A percentile compares a stretch with the other conserved stretches of the same genome.
phyloP scores from a whole-genome alignment of 2,329 filamentous ascomycete genomes.

The Colletotrichum nymphaeae region DNA sequence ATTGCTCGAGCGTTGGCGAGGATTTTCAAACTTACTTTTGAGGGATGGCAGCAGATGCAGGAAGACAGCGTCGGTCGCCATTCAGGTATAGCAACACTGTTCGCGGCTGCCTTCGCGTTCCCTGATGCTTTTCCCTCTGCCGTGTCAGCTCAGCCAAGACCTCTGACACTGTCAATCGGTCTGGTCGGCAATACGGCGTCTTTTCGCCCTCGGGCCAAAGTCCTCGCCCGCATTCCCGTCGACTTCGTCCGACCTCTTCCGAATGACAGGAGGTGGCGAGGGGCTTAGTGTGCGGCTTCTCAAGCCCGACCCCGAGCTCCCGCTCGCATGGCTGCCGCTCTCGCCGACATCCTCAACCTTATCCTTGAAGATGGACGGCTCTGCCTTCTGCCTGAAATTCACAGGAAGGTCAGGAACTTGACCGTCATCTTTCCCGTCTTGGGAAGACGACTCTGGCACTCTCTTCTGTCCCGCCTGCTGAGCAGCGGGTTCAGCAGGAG shows the following conservation, averaged over 20 bases:
- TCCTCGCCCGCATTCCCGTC: no score
- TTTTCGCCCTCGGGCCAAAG: neutral
- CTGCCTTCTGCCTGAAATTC: neutral
- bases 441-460: neutral
- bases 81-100: neutral
- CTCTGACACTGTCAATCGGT: neutral
- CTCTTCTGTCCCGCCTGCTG: neutral
- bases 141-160: neutral
- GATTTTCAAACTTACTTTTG: neutral
- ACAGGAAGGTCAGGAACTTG: neutral
- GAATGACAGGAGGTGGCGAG: no score
- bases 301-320: no score
- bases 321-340: no score
- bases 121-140: neutral
- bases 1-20: neutral
- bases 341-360: neutral
- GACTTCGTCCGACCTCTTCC: no score
- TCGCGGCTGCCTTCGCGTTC: neutral
- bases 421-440: neutral
- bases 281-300: no score
- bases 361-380: neutral
- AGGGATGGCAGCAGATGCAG: neutral
- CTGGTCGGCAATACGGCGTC: neutral
- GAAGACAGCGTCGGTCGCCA: neutral
- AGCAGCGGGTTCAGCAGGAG: neutral